Conservation (phyloP, 148 eudicot genomes). For the Fagopyrum esculentum region DNA sequence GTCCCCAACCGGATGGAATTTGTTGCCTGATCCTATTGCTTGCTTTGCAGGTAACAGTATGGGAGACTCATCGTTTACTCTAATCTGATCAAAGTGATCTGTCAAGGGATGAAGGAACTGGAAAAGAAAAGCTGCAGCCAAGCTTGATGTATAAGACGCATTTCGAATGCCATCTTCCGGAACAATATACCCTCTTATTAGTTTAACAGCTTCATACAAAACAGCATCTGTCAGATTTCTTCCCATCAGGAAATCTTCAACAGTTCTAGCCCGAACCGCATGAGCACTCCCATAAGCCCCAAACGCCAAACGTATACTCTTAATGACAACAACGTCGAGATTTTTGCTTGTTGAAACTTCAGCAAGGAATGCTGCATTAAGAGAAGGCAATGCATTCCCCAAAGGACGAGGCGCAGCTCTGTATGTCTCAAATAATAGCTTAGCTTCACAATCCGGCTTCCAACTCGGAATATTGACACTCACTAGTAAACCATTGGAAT, state of each 20-base stretch:
- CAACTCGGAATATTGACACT: conserved; percentile 55
- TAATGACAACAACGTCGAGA: conserved; percentile 28
- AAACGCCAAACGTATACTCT: conserved; percentile 51
- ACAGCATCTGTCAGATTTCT: conserved; percentile 33
- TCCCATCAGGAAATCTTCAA: conserved; percentile 59
- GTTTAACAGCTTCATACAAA: conserved; percentile 47
- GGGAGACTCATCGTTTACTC: conserved; percentile 2
- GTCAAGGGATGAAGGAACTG: conserved; percentile 46
- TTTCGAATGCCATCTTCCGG: conserved; percentile 55
- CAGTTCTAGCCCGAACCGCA: conserved; percentile 60
- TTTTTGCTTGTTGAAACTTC: conserved; percentile 29
- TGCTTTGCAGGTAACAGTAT: conserved; percentile 60
- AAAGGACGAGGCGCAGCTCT: conserved; percentile 87
- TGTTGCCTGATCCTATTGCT: conserved; percentile 41
- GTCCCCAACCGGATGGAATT: conserved; percentile 77
- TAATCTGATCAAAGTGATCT: conserved; percentile 8
- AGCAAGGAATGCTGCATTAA: conserved; percentile 91
- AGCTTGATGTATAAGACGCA: conserved; percentile 57
- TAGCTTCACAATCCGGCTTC: conserved; percentile 21
- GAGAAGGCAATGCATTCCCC: conserved; percentile 74
- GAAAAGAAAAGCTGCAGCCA: conserved; percentile 75
- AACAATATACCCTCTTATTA: conserved; percentile 41
- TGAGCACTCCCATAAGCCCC: conserved; percentile 75
- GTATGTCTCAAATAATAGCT: conserved; percentile 62
- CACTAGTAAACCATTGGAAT: conserved; percentile 45